Evolutionary conservation across 257 asterid species (phyloP).

Genomic region (Lithospermum erythrorhizon): DNA sequence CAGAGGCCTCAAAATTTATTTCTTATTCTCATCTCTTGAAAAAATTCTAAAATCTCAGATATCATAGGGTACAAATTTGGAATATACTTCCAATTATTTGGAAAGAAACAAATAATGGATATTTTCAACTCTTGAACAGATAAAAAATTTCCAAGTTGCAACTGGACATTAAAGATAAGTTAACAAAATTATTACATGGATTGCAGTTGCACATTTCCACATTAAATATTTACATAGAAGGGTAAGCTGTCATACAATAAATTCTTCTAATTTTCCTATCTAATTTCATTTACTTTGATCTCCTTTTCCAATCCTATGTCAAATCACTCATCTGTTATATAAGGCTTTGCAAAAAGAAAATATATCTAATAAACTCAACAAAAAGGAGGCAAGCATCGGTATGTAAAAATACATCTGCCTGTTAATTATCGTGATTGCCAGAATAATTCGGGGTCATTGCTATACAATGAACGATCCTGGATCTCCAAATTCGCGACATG

Average conservation of each 20-base stretch:
- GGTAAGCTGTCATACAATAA: no score
- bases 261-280: neutral
- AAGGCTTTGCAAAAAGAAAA: constrained; percentile 13
- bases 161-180: no score
- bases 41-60: no score
- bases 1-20: no score
- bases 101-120: no score
- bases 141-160: no score
- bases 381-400: constrained; percentile 48
- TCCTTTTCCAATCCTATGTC: neutral
- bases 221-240: neutral
- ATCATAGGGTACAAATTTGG: no score
- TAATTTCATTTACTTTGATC: neutral
- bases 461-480: constrained; percentile 89
- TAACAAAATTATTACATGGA: neutral
- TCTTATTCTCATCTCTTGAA: no score
- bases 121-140: no score
- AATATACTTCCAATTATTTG: no score
- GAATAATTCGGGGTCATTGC: constrained; percentile 76
- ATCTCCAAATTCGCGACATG: constrained; percentile 96
- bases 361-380: constrained; percentile 34
- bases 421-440: constrained; percentile 66
- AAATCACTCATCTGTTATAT: neutral
- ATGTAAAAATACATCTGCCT: constrained; percentile 12
- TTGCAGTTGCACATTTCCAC: neutral